Conservation (phyloP, 805 yeast genomes). For the Sugiyamaella lignohabitans region DNA sequence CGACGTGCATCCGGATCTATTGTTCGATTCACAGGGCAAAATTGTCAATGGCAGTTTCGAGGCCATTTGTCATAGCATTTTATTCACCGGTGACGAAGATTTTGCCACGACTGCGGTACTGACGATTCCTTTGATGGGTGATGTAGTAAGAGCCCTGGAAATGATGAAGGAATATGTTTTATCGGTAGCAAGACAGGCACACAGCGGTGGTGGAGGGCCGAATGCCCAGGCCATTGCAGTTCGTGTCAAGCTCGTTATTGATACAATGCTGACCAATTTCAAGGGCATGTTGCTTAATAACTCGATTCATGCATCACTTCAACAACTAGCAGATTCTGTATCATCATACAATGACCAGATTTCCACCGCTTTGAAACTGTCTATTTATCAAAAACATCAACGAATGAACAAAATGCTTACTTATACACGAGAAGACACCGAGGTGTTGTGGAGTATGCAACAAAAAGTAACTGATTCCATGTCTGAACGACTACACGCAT, state of each 20-base stretch:
- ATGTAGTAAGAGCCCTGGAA: slow-evolving; percentile 39
- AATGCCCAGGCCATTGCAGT: slow-evolving; percentile 40
- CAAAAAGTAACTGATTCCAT: slow-evolving; percentile 17
- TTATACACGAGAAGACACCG: slow-evolving; percentile 21
- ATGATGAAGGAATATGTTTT: slow-evolving; percentile 40
- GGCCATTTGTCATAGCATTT: slow-evolving; percentile 66
- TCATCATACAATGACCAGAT: slow-evolving; percentile 45
- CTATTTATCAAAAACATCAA: slow-evolving; percentile 47
- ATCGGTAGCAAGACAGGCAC: slow-evolving; percentile 1
- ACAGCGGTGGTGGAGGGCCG: slow-evolving; percentile 2
- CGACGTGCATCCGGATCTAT: slow-evolving; percentile 56
- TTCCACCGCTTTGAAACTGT: slow-evolving; percentile 46
- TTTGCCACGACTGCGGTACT: slow-evolving; percentile 40
- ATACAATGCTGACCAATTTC: slow-evolving; percentile 51
- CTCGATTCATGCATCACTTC: slow-evolving; percentile 50
- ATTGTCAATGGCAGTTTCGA: slow-evolving; percentile 55
- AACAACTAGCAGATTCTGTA: slow-evolving; percentile 45
- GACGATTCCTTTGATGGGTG: slow-evolving; percentile 51
- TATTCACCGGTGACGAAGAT: slow-evolving; percentile 44
- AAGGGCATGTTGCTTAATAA: slow-evolving; percentile 66
- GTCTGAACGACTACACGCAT: slow-evolving; percentile 20
- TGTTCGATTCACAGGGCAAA: slow-evolving; percentile 43
- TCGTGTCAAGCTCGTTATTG: slow-evolving; percentile 48
- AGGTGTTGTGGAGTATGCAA: slow-evolving; percentile 23
- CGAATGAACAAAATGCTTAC: slow-evolving; percentile 35